A percentile compares a stretch with the other conserved stretches of the same genome.
Conservation (phyloP, 2,329 filamentous ascomycete species). For the Teratosphaeria destructans region DNA sequence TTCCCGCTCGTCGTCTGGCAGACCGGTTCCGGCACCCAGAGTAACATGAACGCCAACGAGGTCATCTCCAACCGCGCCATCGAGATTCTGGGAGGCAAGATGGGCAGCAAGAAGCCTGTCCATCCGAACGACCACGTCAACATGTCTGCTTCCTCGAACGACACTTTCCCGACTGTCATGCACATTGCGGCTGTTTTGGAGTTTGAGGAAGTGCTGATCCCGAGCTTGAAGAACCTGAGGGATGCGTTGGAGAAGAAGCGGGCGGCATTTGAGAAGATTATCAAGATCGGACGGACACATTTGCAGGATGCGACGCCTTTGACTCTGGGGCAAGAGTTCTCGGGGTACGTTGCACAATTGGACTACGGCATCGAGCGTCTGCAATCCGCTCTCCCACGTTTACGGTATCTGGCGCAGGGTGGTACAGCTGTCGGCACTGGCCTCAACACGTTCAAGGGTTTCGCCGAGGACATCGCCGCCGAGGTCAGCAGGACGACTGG, state of each 20-base stretch:
- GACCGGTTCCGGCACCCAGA: slow-evolving; percentile 96
- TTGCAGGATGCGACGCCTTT: slow-evolving; percentile 94
- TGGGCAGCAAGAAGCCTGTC: slow-evolving; percentile 96
- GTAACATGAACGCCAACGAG: slow-evolving; percentile 99
- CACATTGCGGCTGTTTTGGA: slow-evolving; percentile 96
- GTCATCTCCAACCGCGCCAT: slow-evolving; percentile 99
- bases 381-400: slow-evolving; percentile 69
- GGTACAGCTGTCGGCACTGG: slow-evolving; percentile 95
- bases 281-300: slow-evolving; percentile 98
- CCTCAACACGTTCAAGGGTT: slow-evolving; percentile 94
- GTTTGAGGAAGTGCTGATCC: slow-evolving; percentile 75
- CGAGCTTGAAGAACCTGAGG: slow-evolving; percentile 70
- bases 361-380: slow-evolving; percentile 84
- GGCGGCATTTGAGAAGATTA: slow-evolving; percentile 82
- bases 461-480: slow-evolving; percentile 82
- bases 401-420: slow-evolving; percentile 82
- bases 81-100: slow-evolving; percentile 86
- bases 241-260: slow-evolving; percentile 80
- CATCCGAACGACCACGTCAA: slow-evolving; percentile 99
- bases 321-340: slow-evolving; percentile 94
- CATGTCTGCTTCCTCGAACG: slow-evolving; percentile 97
- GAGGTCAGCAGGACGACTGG: slow-evolving; percentile 91
- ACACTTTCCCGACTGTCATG: slow-evolving; percentile 99
- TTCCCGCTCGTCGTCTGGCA: slow-evolving; percentile 99
- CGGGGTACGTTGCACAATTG: slow-evolving; percentile 90